Conservation (phyloP, 805 yeast genomes). For the Ogataea paraovalis region DNA sequence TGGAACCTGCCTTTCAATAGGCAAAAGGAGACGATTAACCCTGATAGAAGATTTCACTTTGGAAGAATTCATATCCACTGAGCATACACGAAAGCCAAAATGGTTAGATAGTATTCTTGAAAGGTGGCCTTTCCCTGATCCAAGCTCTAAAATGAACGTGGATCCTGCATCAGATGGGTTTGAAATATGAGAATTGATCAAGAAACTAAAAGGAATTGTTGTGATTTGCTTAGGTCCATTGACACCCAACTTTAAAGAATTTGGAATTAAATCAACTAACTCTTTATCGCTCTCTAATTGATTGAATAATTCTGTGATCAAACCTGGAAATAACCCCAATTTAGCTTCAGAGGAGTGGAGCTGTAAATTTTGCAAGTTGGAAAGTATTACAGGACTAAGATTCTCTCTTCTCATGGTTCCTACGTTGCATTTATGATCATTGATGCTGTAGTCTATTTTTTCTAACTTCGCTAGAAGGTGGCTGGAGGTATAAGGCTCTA, state of each 20-base stretch:
- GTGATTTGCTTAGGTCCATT: slow-evolving; percentile 8
- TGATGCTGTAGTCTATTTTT: no score
- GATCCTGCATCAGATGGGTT: not conserved
- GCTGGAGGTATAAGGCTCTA: no score
- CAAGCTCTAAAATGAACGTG: slow-evolving; percentile 22
- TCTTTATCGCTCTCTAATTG: not conserved
- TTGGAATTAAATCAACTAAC: not conserved
- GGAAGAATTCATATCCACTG: slow-evolving; percentile 22
- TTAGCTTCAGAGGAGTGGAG: not conserved
- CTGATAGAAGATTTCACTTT: slow-evolving; percentile 19
- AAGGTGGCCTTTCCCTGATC: slow-evolving; percentile 31
- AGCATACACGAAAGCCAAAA: slow-evolving; percentile 13
- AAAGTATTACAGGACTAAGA: not conserved
- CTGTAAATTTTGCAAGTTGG: not conserved
- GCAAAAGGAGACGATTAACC: slow-evolving; percentile 20
- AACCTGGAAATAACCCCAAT: not conserved
- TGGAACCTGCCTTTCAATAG: slow-evolving; percentile 5
- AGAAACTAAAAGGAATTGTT: slow-evolving; percentile 12
- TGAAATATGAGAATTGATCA: not conserved
- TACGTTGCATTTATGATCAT: no score
- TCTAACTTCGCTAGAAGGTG: no score
- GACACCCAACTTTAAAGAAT: slow-evolving; percentile 14
- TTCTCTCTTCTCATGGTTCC: not conserved
- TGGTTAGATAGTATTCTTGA: slow-evolving; percentile 22
- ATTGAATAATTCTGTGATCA: not conserved